Evolutionary conservation across 371 early-diverging fungal species (phyloP), one percentile per base, ranked within the genome.

Genomic region (Gilbertella persicaria): DNA sequence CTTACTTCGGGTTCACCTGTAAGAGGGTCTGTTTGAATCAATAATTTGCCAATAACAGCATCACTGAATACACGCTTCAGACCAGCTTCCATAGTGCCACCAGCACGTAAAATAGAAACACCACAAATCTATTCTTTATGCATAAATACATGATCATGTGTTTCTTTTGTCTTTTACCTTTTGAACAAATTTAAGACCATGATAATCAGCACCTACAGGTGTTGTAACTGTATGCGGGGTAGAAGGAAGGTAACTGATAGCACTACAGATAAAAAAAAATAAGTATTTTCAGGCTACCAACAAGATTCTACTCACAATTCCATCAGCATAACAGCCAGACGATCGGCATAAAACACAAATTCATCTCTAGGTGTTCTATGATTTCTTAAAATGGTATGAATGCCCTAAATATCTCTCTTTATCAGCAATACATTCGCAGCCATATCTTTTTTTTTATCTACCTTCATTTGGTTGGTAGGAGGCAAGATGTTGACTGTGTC

Each of bases 311-410:
- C 59, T 58, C 79, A 84, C 86, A 80, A 59, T 71, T 96, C 96
- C 28, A 94, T 87, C 25, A 94, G 84, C 53, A 94, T 68, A 7
- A 90, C 83, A 14, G 90, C 87, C 33, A 96, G 68, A 17, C 96
- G 79, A 58, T 94, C 94, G 9, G 93, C 84, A 64, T 91, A 92
- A 62, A 94, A 95, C 17, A 93, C 84, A 70, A 96, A 94, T 62
- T 95, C 94, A 58, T 87, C 85, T 47, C 92, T 78, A n/a, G 68
- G 63, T 0, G 91, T 90, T n/a, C 66, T 67, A 38, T 67, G 58
- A 55, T 94, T 85, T 40, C 93, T 83, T 19, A 95, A 78, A 41
- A 92, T 91, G 19, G 95, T 95, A 55, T 92, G 93, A 55, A 95
- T 80, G 8, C 89, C 89, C 71, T 82, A 62, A 33, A 57, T 29